These are phyloP conservation scores for Cyclotella sp. DNA, from an alignment of 108 stramenopile species.

Conservation along the genomic window DNA sequence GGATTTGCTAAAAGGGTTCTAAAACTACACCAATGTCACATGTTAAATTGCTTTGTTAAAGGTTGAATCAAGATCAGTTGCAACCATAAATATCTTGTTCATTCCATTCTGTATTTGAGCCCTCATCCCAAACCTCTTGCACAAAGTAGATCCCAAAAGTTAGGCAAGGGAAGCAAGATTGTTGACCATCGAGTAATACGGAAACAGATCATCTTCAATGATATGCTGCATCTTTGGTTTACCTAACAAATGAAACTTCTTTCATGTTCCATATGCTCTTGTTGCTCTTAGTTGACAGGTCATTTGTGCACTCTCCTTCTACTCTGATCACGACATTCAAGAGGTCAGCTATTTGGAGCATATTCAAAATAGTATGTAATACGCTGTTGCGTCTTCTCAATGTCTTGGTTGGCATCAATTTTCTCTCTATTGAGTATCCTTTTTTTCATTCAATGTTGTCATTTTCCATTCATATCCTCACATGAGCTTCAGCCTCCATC, in stretches of 20 bases:
- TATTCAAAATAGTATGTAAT: too few relatives aligned
- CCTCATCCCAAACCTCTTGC: constrained; percentile 98
- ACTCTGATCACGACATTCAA: constrained; percentile 97
- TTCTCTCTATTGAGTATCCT: too few relatives aligned
- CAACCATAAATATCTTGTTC: too few relatives aligned
- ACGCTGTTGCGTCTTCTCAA: too few relatives aligned
- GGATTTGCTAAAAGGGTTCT: too few relatives aligned
- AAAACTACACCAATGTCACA: too few relatives aligned
- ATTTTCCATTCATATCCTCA: too few relatives aligned
- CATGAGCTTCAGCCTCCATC: too few relatives aligned
- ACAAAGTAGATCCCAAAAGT: constrained; percentile 93
- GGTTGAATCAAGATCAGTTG: too few relatives aligned
- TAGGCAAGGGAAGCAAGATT: constrained; percentile 93
- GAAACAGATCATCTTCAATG: constrained; percentile 98
- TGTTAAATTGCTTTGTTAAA: not conserved
- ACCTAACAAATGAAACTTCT: constrained; percentile 92
- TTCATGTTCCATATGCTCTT: constrained; percentile 96
- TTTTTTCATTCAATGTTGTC: too few relatives aligned
- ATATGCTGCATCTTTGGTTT: constrained; percentile 90
- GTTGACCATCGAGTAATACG: constrained; percentile 93
- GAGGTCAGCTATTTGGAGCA: too few relatives aligned
- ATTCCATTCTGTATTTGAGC: constrained; percentile 56
- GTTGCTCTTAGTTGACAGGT: constrained; percentile 53
- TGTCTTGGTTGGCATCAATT: too few relatives aligned
- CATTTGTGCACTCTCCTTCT: constrained; percentile 65